Evolutionary conservation across 139 green algal genomes (phyloP), one percentile per base, ranked within the genome.

Genomic region (Asterochloris erici): DNA sequence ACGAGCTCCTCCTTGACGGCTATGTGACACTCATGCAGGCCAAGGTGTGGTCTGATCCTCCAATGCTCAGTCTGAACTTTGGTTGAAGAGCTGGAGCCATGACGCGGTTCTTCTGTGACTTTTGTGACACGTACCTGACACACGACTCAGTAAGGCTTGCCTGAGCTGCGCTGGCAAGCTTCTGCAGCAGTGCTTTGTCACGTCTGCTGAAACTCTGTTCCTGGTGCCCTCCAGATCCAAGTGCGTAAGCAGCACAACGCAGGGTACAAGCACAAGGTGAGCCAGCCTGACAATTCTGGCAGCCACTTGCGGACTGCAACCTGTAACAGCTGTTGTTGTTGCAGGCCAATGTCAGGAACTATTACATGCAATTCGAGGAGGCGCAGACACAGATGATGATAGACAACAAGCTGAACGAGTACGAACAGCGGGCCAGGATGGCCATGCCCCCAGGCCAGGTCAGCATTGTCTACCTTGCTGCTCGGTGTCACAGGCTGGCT

Each of bases 161-260:
- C 21, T 17, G 60, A 10, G 61, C 26, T 79, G 78, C 60, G 68
- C 60, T 83, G 64, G 47, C n/a, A 14, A 60, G 14, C 54, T 80
- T 26, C 9, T 68, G 26, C 23, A 23, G 10, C 11, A 60, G 24
- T 68, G 66, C 21, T 66, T 15, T 12, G 21, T 28, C 19, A 73
- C 68, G 19, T 27, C 54, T 28, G 29, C 70, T 69, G 26, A 14
- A n/a, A 66, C 11, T 11, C 68, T 87, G 27, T 75, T 17, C 19
- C 13, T 63, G 28, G 12, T 68, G 64, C 13, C 54, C 28, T 81
- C 74, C 91, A 98, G 93, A 91, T 94, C 14, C 89, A 94, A n/a
- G 96, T 98, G n/a, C 82, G 96, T 12, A 97, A 97, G 79, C 96
- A 98, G 84, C 96, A 98, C 87, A 98, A 98, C 85, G 87, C 88